Conservation (phyloP, 352 stramenopile genomes). For the Halophytophthora polymorphica region DNA sequence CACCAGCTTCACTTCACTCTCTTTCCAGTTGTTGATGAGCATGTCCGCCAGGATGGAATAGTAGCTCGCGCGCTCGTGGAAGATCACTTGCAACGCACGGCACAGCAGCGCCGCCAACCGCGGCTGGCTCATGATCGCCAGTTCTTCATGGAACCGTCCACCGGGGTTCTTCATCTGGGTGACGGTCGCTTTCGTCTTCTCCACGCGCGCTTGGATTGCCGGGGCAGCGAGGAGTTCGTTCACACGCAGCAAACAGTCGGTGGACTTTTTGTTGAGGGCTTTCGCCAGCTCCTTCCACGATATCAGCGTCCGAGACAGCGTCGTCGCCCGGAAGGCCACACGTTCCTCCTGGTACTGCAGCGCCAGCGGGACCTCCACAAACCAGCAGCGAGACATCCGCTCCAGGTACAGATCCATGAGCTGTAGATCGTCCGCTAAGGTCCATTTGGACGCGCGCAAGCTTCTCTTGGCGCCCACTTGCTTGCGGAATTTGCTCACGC, state of each 20-base stretch:
- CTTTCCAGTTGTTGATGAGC: slow-evolving; percentile 68
- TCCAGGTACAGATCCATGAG: slow-evolving; percentile 77
- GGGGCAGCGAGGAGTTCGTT: slow-evolving; percentile 62
- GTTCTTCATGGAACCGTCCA: slow-evolving; percentile 70
- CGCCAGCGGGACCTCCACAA: slow-evolving; percentile 71
- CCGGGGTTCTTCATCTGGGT: slow-evolving; percentile 69
- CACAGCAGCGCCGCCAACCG: slow-evolving; percentile 59
- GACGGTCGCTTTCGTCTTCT: slow-evolving; percentile 55
- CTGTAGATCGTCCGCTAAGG: slow-evolving; percentile 52
- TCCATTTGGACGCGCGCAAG: slow-evolving; percentile 58
- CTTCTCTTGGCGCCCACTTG: slow-evolving; percentile 50
- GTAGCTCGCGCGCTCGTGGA: slow-evolving; percentile 73
- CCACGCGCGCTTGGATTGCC: slow-evolving; percentile 54
- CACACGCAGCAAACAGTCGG: slow-evolving; percentile 70
- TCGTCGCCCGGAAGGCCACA: slow-evolving; percentile 61
- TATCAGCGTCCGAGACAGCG: slow-evolving; percentile 54
- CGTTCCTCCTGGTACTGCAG: slow-evolving; percentile 63
- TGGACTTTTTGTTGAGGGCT: slow-evolving; percentile 54
- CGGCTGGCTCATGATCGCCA: slow-evolving; percentile 50
- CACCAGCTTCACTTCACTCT: slow-evolving; percentile 77
- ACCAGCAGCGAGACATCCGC: slow-evolving; percentile 69
- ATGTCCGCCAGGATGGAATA: slow-evolving; percentile 68
- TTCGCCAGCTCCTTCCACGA: slow-evolving; percentile 67
- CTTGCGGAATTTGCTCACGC: slow-evolving; percentile 44
- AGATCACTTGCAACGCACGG: slow-evolving; percentile 76